Base-by-base conservation (phyloP, 1,284 basidiomycete species). In the Hypsizygus ulmarius region DNA sequence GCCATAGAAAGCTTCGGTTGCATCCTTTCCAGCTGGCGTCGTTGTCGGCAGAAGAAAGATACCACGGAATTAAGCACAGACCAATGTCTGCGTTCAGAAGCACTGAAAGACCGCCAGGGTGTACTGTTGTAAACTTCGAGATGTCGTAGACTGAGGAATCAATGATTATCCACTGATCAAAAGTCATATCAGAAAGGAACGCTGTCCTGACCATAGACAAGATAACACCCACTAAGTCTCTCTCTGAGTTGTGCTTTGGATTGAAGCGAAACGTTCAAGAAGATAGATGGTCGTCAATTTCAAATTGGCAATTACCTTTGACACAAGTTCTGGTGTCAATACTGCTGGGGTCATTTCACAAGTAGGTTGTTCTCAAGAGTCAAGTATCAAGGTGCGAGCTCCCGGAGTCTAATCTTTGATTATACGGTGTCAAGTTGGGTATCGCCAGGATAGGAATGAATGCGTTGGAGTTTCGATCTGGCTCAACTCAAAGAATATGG, bases 71-170 rank as follows among this genome's bases (percentile, higher is more conserved):
- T 18, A 19, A 15, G 5, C 4, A 40, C 79, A 59, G 58, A 84
- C 84, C 81, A 52, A 90, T 75, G 52, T 83, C 83, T 35, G 70
- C 64, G 59, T 87, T 82, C 36, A 79, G 63, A 34, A 93, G 72
- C 14, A 88, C 87, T 14, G 78, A 73, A 0, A 71, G 59, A 15
- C 92, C 91, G 43, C 92, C 92, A 0, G 92, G 92, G 66, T 95
- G 93, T 46, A 94, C 66, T 51, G 77, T 74, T 56, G 77, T 78
- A 70, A 95, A 95, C 53, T 79, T 81, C 39, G 82, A 79, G 19
- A 94, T 64, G 65, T 93, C 85, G 67, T 87, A 94, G 35, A 94
- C 90, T 57, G 84, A 86, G 3, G 84, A 75, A 66, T 94, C 91
- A 58, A 94, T 80, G 56, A 93, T 77, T 61, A 93, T 69, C 89